Evolutionary conservation across 139 green algal species (phyloP), one percentile per base, ranked within the genome.

Genomic region (Pycnococcus provasolii): DNA sequence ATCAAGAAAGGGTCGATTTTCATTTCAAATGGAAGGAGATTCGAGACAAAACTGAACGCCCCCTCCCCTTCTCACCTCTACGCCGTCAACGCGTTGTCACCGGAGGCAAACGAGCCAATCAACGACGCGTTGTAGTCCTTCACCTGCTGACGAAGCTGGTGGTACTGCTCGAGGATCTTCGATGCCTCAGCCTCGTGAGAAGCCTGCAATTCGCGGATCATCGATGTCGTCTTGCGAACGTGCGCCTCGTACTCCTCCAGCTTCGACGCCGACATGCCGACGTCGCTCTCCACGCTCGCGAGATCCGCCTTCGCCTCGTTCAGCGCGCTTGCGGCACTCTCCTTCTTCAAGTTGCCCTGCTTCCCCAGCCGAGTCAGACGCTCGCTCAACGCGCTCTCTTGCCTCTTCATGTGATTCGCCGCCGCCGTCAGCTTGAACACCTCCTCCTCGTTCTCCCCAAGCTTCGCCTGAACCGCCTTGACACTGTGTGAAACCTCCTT

Each of bases 331-430:
- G 26, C 42, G 15, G 65, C 65, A n/a, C 44, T 44, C 53, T 68
- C 13, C 9, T 48, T 13, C 48, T 68, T 68, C 4, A 68, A 41
- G 39, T 68, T 39, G 47, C 62, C 65, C 45, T 71, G 65, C 42
- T 52, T 7, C 45, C 53, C 46, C 65, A 64, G 37, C 6, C 65
- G 52, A 7, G 13, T n/a, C 53, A 71, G 58, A 40, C 46, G 51
- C 45, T 71, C 53, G n/a, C 59, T n/a, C 9, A 53, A 15, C 8
- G 9, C 53, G 4, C 43, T 4, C 15, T 63, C 50, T 40, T 62
- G 65, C 42, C 53, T 45, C 43, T 54, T 59, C 4, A 71, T 26
- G 6, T 63, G 13, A 9, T 62, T 52, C 40, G 59, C 45, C 9
- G 45, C 43, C 1, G 15, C 40, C 1, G 54, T 45, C 2, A 64